These are phyloP conservation scores for Rhodotorula babjevae DNA, from an alignment of 768 basidiomycete species.

Conservation along the genomic window DNA sequence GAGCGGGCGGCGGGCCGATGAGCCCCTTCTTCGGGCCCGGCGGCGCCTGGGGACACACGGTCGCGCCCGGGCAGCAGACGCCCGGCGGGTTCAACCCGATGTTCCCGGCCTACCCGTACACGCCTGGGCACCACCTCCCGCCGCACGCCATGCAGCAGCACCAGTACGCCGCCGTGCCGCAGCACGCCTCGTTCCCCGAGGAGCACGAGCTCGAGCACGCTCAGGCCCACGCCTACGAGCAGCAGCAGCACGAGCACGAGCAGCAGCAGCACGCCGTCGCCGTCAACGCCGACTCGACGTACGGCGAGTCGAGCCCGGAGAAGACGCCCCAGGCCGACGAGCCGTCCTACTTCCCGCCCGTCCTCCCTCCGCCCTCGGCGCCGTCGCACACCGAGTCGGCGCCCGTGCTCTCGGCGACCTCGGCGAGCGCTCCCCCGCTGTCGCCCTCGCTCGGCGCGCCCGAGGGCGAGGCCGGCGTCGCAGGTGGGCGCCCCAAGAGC, in stretches of 20 bases:
- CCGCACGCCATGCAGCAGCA: background rate
- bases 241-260: background rate
- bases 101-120: conserved; percentile 19
- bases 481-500: background rate
- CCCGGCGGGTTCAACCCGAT: conserved; percentile 31
- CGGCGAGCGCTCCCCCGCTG: too few relatives aligned
- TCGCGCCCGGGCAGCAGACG: background rate
- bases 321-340: background rate
- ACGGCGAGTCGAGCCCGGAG: too few relatives aligned
- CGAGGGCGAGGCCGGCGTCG: background rate
- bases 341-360: conserved; percentile 31
- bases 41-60: background rate
- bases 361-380: background rate
- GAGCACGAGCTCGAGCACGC: background rate
- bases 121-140: background rate
- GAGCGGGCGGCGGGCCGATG: background rate
- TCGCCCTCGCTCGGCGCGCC: background rate
- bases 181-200: too few relatives aligned
- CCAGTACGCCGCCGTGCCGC: too few relatives aligned
- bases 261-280: background rate
- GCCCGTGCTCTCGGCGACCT: too few relatives aligned
- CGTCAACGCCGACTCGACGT: background rate
- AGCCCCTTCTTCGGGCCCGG: conserved; percentile 2
- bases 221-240: too few relatives aligned
- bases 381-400: background rate